These are phyloP conservation scores for Lactarius hatsudake DNA, from an alignment of 768 basidiomycete genomes.

Conservation along the genomic window DNA sequence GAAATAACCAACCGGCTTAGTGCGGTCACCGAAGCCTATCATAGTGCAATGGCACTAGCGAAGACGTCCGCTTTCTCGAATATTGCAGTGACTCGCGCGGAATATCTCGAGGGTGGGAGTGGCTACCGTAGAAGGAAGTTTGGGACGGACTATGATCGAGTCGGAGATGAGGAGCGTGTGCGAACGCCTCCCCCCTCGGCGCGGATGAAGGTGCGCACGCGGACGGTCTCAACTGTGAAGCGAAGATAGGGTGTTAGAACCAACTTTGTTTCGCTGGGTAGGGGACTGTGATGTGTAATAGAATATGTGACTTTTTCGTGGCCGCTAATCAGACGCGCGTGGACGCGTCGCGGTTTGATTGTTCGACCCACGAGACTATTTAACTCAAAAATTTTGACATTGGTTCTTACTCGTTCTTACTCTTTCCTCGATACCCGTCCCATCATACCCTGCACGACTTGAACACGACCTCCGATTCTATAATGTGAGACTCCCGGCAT, in stretches of 20 bases:
- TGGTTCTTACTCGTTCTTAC: not conserved
- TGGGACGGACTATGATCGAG: conserved; percentile 27
- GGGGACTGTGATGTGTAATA: no score
- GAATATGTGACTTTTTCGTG: not conserved
- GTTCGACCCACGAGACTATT: conserved; percentile 17
- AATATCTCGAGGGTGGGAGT: conserved; percentile 84
- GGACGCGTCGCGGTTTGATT: conserved; percentile 27
- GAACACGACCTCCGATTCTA: not conserved
- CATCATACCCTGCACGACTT: conserved; percentile 17
- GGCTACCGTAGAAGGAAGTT: conserved; percentile 75
- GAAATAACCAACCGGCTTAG: conserved; percentile 36
- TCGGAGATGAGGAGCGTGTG: conserved; percentile 13
- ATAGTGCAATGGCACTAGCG: conserved; percentile 58
- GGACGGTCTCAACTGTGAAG: conserved; percentile 26
- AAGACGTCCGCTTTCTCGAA: conserved; percentile 48
- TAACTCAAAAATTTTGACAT: conserved; percentile 6
- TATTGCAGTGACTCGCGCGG: conserved; percentile 66
- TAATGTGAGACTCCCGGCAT: not conserved
- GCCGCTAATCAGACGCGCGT: conserved; percentile 10
- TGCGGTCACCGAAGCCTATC: conserved; percentile 64
- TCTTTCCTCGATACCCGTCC: conserved; percentile 19
- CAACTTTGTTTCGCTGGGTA: not conserved
- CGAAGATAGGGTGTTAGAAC: conserved; percentile 17
- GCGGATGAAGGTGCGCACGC: conserved; percentile 16
- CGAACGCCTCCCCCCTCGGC: conserved; percentile 10